Base-by-base conservation (phyloP, 331 rosid species). In the Dryas integrifolia region DNA sequence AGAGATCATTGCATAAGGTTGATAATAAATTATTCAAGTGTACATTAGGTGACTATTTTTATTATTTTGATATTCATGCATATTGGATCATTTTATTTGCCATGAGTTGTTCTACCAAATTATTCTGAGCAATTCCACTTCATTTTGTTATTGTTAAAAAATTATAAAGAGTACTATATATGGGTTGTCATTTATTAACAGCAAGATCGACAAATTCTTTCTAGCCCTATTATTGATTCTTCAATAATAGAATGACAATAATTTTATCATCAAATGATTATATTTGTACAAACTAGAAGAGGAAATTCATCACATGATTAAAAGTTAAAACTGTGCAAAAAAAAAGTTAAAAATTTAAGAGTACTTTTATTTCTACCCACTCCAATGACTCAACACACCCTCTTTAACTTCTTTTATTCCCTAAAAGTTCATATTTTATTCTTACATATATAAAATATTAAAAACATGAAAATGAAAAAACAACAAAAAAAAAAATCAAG, bases 231-330 rank as follows among this genome's bases (percentile, higher is more conserved):
- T 56, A 58, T 68, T 72, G 71, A 61, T 79, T 44, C 70, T 67
- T 73, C 75, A 66, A 78, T 78, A 40, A 78, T 78, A 44, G 15
- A 52, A 65, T 47, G 26, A 44, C 12, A 41, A n/a, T 38, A 60
- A 4, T 9, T 35, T 50, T 10, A n/a, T 51, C 60, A 9, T 69
- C 64, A 6, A 55, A 53, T 55, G 64, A 53, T 69, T 39, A 14
- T 35, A 10, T 30, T 30, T 30, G 35, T 30, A 30, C 35, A 30
- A 30, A 30, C 35, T 30, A 30, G 35, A 30, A 30, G 2, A 1
- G 35, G 35, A 30, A 30, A 30, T 30, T 30, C 35, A 30, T 30
- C 35, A 30, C 35, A 30, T 30, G 35, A 21, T 21, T 21, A 21
- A 21, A 21, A 21, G 24, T 30, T 30, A 30, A 30, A 30, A 30